Base-by-base conservation (phyloP, 306 rosid genomes). In the Luffa aegyptiaca region DNA sequence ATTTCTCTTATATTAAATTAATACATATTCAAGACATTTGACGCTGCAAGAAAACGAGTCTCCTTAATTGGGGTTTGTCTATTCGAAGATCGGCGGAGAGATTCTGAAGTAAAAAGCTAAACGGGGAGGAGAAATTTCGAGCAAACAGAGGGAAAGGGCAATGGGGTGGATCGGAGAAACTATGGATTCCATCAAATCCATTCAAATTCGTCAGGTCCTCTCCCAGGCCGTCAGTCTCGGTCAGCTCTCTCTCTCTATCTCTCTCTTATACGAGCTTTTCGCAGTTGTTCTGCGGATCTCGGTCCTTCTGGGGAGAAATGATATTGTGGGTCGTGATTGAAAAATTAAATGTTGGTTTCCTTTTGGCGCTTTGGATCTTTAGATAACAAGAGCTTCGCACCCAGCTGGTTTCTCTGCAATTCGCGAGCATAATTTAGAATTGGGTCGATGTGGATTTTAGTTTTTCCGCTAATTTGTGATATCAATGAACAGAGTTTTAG, bases 151-250 rank as follows among this genome's bases (percentile, higher is more conserved):
- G 20, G 36, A 64, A 0, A n/a, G 14, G 26, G 7, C 46, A 20
- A 90, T 92, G 96, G 97, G 88, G 42, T 83, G 77, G 88, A 49
- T 93, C 48, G 82, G 83, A 45, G 91, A 87, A 33, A 69, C 87
- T 21, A 36, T 88, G 1, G 79, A 88, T 21, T 90, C 90, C 70
- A 63, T 89, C 82, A 91, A 85, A 79, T 88, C 93, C 79, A 71
- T 91, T 63, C 84, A 78, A 73, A 66, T 91, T 83, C 85, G 97
- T 74, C 83, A 85, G 61, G 72, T 77, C 78, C 80, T 88, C 53
- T 68, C 75, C 44, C 94, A 86, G 68, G 18, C 83, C 75, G 49
- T 93, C 88, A 79, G 58, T 86, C 89, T 89, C 10, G 94, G 96
- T 93, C 18, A 18, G 51, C 20, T 21, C 57, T 42, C 74, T 57